Base-by-base conservation (phyloP, 257 asterid genomes). In the Verbena officinalis region DNA sequence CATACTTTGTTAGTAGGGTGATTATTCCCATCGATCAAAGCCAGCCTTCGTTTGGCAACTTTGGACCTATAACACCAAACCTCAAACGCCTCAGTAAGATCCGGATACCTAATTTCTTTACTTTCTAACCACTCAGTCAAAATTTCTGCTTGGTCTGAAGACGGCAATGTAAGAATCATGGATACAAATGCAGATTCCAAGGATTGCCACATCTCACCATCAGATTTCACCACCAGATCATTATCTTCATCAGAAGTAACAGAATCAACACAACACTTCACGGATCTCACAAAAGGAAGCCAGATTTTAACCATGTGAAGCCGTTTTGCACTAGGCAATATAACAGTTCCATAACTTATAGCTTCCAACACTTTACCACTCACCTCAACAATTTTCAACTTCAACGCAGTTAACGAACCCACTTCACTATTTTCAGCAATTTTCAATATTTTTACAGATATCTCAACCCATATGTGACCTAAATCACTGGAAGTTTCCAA, bases 31-130 rank as follows among this genome's bases (percentile, higher is more conserved):
- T 65, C 82, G n/a, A 75, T 54, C 75, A 75, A 30, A 27, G 73
- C 80, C 66, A 84, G 76, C 83, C 95, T 90, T 58, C 88, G 69
- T 72, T 68, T 84, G 12, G 95, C 88, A 64, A 80, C 92, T 77
- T 90, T 90, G 58, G 99, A 90, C 75, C 96, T 67, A 62, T 83
- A 86, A 73, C 99, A 93, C 99, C 97, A 93, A 9, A 77, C 84
- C 73, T 93, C 97, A 72, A 93, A 86, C 10, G 95, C 97, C 82
- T 90, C 96, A 0, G 97, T 89, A 49, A 92, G 77, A 59, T 92
- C 96, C 8, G 97, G 98, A 76, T 89, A 92, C 34, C 53, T 76
- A 58, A 86, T 61, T 16, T 78, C 78, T 57, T 85, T 78, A 68
- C 83, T 63, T 17, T 74, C 80, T 39, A 89, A 72, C 96, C 96